phyloP scores from a whole-genome alignment of 768 basidiomycete genomes.

The Piloderma croceum region DNA sequence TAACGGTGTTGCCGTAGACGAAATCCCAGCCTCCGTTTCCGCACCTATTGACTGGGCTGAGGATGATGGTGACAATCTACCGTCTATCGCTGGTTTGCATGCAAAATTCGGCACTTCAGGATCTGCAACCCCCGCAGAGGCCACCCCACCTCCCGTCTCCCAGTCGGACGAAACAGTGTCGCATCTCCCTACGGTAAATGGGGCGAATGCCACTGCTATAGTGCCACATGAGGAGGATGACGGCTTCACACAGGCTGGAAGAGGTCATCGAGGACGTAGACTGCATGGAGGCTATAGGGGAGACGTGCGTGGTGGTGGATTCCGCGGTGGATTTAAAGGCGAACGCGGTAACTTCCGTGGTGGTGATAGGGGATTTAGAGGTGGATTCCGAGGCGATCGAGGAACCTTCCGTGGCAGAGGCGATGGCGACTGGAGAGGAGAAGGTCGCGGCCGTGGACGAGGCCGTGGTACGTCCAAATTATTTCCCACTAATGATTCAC shows the following conservation, averaged over 20 bases:
- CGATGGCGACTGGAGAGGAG: constrained; percentile 13
- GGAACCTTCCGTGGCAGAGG: constrained; percentile 30
- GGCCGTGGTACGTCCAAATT: no score
- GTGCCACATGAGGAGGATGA: constrained; percentile 45
- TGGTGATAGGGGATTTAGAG: constrained; percentile 20
- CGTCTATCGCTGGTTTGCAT: constrained; percentile 71
- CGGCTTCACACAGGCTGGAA: constrained; percentile 48
- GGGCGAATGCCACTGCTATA: constrained; percentile 18
- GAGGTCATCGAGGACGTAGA: constrained; percentile 46
- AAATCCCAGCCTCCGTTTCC: constrained; percentile 7
- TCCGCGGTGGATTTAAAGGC: constrained; percentile 34
- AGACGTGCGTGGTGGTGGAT: constrained; percentile 26
- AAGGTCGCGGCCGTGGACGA: constrained; percentile 23
- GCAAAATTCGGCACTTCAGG: constrained; percentile 74
- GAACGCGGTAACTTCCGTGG: constrained; percentile 39
- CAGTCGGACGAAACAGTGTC: constrained; percentile 2
- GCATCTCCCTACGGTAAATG: constrained; percentile 15
- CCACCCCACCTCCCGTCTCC: constrained; percentile 18
- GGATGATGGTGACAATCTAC: constrained; percentile 73
- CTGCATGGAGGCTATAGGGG: constrained; percentile 32
- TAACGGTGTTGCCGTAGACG: constrained; percentile 24
- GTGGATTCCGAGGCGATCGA: constrained; percentile 31
- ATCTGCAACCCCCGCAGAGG: constrained; percentile 47
- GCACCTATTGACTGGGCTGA: constrained; percentile 75
- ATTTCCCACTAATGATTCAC: no score